These are phyloP conservation scores for Fusarium penzigii DNA, from an alignment of 2,329 filamentous ascomycete genomes.

Conservation along the genomic window DNA sequence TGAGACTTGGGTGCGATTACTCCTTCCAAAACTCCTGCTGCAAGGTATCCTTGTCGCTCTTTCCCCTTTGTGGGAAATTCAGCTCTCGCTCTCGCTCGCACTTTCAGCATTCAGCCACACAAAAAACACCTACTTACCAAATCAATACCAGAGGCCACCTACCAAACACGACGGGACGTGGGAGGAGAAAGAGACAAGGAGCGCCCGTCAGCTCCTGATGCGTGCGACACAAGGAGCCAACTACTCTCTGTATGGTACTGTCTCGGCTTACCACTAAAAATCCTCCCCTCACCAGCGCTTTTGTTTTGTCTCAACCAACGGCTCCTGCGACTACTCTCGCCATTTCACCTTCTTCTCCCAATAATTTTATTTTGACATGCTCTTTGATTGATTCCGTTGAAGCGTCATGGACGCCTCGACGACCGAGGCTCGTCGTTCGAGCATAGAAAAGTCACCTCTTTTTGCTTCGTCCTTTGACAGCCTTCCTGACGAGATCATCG, in stretches of 20 bases:
- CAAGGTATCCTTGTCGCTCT: too few species aligned
- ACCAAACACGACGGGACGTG: background rate
- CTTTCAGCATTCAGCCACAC: too few species aligned
- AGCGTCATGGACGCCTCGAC: conserved; percentile 35
- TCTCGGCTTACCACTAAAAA: background rate
- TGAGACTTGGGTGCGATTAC: too few species aligned
- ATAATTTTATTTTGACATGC: conserved; percentile 24
- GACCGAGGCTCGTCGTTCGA: conserved; percentile 33
- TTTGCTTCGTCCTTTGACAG: conserved; percentile 48
- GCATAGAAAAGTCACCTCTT: conserved; percentile 37
- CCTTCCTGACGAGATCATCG: conserved; percentile 69
- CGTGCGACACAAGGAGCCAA: background rate
- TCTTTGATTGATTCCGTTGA: conserved; percentile 18
- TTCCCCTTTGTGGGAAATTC: too few species aligned
- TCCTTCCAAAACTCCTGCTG: too few species aligned
- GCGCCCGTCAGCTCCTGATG: background rate
- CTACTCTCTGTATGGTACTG: background rate
- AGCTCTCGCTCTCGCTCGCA: too few species aligned
- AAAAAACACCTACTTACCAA: too few species aligned
- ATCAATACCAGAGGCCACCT: too few species aligned
- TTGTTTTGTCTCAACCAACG: background rate
- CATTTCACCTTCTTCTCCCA: background rate
- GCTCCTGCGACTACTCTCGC: background rate
- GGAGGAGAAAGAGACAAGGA: background rate
- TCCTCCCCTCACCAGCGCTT: background rate